Evolutionary conservation across 768 basidiomycete genomes (phyloP).

Genomic region (Hypholoma sublateritium): DNA sequence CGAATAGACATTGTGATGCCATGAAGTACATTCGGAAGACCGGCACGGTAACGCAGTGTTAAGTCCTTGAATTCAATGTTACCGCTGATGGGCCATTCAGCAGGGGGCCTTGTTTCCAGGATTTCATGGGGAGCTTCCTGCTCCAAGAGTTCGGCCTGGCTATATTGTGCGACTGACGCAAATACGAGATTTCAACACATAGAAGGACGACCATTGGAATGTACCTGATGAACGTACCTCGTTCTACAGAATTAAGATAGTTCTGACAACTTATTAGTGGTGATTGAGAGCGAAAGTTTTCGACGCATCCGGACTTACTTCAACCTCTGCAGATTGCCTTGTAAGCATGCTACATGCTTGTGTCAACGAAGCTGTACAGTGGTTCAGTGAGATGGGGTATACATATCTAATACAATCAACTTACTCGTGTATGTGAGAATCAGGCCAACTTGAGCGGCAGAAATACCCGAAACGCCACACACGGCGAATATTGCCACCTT

Average conservation of each 20-base stretch:
- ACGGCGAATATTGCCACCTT: conserved; percentile 70
- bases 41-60: conserved; percentile 63
- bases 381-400: not conserved
- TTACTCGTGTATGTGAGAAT: conserved; percentile 66
- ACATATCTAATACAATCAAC: not conserved
- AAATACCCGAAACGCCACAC: conserved; percentile 52
- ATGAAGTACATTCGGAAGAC: conserved; percentile 71
- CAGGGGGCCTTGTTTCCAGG: conserved; percentile 49
- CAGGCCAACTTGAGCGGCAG: conserved; percentile 69
- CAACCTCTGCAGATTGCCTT: conserved; percentile 64
- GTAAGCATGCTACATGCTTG: conserved; percentile 56
- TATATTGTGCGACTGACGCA: conserved; percentile 51
- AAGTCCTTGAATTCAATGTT: conserved; percentile 61
- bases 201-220: too few species aligned
- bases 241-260: conserved; percentile 67
- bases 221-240: conserved; percentile 32
- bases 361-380: conserved; percentile 41
- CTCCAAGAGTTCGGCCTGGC: conserved; percentile 45
- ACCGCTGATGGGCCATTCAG: conserved; percentile 65
- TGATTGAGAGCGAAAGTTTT: not conserved
- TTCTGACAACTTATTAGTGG: conserved; percentile 37
- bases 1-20: conserved; percentile 58
- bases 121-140: conserved; percentile 71
- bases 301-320: conserved; percentile 33
- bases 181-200: not conserved